phyloP scores from a whole-genome alignment of 331 rosid species.

The Quercus lobata region DNA sequence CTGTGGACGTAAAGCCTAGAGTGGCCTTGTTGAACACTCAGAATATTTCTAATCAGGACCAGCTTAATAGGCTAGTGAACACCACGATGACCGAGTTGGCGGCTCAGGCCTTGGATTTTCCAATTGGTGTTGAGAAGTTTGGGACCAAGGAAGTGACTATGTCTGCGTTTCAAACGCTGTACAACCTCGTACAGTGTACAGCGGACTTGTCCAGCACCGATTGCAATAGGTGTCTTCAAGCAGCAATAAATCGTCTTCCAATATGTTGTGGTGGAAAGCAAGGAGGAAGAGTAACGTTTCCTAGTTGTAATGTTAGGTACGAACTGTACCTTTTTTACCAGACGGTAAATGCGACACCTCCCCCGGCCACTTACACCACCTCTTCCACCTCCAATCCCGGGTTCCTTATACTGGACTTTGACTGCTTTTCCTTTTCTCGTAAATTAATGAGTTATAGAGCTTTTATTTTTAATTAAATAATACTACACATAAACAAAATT shows the following conservation, averaged over 20 bases:
- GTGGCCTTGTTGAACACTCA: neutral
- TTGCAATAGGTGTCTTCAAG: slow-evolving; percentile 27
- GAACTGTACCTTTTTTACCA: no score
- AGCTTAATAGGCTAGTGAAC: slow-evolving; percentile 1
- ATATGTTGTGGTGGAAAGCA: no score
- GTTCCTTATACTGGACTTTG: no score
- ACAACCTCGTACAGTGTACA: slow-evolving; percentile 41
- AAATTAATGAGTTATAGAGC: no score
- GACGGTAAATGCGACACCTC: no score
- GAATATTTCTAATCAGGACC: neutral
- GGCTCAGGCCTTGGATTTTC: neutral
- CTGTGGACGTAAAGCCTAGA: neutral
- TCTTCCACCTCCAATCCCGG: no score
- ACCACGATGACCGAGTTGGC: neutral
- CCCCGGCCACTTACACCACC: no score
- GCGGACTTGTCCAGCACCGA: slow-evolving; percentile 25
- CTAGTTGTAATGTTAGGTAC: no score
- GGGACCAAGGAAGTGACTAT: slow-evolving; percentile 19
- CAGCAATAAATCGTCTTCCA: slow-evolving; percentile 5
- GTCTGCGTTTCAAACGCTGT: neutral
- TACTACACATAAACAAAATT: no score
- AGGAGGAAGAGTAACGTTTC: no score
- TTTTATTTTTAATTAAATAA: no score
- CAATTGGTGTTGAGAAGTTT: slow-evolving; percentile 2
- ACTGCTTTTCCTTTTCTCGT: no score